phyloP scores from a whole-genome alignment of 2,329 filamentous ascomycete species.

The Beauveria asiatica region DNA sequence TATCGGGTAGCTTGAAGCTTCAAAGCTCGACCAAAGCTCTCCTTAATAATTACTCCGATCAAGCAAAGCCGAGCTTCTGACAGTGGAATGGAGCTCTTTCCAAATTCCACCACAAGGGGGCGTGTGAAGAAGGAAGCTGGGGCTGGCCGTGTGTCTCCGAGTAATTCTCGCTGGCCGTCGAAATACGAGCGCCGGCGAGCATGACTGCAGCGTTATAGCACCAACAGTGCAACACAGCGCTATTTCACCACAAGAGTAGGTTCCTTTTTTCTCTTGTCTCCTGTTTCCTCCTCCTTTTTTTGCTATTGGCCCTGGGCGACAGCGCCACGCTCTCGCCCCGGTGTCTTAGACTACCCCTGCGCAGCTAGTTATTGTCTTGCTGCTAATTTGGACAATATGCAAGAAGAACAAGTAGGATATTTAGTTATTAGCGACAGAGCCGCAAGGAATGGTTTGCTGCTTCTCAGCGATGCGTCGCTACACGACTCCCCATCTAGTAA shows the following conservation, averaged over 20 bases:
- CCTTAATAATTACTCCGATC: too few species aligned
- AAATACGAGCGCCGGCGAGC: background rate
- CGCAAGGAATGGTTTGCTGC: background rate
- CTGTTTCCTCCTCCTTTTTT: background rate
- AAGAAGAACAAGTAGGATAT: too few species aligned
- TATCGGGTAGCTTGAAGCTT: background rate
- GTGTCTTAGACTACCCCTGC: background rate
- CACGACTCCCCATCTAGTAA: too few species aligned
- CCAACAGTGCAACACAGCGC: background rate
- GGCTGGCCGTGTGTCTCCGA: background rate
- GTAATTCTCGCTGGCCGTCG: background rate
- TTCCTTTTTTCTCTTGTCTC: background rate
- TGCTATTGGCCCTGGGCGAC: background rate
- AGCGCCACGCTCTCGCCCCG: background rate
- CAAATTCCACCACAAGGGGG: background rate
- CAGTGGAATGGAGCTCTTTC: background rate
- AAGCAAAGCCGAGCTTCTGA: background rate
- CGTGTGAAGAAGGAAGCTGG: background rate
- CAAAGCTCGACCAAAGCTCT: background rate
- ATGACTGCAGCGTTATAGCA: background rate
- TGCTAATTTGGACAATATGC: background rate
- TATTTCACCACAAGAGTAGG: background rate
- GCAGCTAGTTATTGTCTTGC: background rate
- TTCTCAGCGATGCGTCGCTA: background rate
- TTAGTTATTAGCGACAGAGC: too few species aligned